These are phyloP conservation scores for Globomyces sp. DNA, from an alignment of 371 early-diverging fungal genomes.

Conservation along the genomic window DNA sequence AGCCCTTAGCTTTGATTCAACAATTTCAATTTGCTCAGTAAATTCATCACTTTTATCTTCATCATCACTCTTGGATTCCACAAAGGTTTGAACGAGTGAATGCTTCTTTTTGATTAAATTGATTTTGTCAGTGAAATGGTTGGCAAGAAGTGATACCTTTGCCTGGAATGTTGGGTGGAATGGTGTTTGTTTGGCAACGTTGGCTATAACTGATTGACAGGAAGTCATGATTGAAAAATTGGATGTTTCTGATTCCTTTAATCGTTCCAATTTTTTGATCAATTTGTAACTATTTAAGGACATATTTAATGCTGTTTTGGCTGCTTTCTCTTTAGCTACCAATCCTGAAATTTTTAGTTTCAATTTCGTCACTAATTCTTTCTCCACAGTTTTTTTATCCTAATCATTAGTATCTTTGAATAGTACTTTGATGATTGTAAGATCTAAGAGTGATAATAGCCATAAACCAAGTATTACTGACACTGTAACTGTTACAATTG, in stretches of 20 bases:
- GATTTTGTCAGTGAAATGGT: slow-evolving; percentile 1
- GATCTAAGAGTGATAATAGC: slow-evolving; percentile 38
- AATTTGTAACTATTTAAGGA: too few relatives aligned
- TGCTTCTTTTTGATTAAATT: slow-evolving; percentile 2
- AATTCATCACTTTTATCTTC: neutral
- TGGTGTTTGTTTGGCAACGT: too few relatives aligned
- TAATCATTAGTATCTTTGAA: too few relatives aligned
- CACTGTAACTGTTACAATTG: slow-evolving; percentile 29
- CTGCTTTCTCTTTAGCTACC: too few relatives aligned
- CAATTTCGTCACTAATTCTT: too few relatives aligned
- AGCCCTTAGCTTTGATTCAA: too few relatives aligned
- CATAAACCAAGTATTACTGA: slow-evolving; percentile 28
- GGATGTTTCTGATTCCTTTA: neutral
- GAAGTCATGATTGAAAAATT: neutral
- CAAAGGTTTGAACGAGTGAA: neutral
- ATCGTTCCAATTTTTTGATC: neutral
- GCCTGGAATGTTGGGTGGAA: too few relatives aligned
- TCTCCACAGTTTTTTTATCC: too few relatives aligned
- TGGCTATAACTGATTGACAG: too few relatives aligned
- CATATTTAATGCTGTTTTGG: too few relatives aligned
- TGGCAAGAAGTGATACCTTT: neutral
- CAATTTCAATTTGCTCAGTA: too few relatives aligned
- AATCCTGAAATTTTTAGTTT: too few relatives aligned
- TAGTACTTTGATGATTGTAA: slow-evolving; percentile 31
- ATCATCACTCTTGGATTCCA: slow-evolving; percentile 13